Conservation (phyloP, 495 filamentous ascomycete species). For the Pyrenopolyporus hunteri region DNA sequence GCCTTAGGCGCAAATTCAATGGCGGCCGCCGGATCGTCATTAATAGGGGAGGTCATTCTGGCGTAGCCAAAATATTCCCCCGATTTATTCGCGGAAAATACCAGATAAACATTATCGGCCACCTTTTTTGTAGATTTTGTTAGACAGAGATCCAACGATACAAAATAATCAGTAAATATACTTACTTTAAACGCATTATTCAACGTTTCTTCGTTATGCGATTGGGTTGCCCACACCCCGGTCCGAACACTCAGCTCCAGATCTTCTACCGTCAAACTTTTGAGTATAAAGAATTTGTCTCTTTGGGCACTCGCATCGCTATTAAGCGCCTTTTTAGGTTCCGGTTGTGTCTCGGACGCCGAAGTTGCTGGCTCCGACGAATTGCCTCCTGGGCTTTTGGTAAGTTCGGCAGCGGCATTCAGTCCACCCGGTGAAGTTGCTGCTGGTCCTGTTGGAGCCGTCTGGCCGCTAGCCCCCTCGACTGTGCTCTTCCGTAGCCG, state of each 20-base stretch:
- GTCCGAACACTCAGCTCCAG: conserved; percentile 88
- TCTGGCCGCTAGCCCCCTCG: conserved; percentile 54
- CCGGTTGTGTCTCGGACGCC: conserved; percentile 22
- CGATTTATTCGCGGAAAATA: conserved; percentile 98
- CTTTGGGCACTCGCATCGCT: conserved; percentile 44
- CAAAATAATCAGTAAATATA: background rate
- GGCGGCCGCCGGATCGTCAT: conserved; percentile 70
- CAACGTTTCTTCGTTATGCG: conserved; percentile 83
- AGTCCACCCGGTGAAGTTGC: conserved; percentile 39
- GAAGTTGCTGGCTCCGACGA: conserved; percentile 24
- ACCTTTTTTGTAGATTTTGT: conserved; percentile 53
- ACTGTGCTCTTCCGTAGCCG: conserved; percentile 72
- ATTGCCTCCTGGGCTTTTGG: conserved; percentile 28
- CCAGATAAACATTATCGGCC: conserved; percentile 87
- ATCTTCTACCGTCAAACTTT: conserved; percentile 94
- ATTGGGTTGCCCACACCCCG: conserved; percentile 92
- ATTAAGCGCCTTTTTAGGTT: conserved; percentile 6
- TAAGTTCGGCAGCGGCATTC: conserved; percentile 24
- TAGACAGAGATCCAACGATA: background rate
- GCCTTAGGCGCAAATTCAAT: conserved; percentile 68
- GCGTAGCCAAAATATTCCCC: conserved; percentile 98
- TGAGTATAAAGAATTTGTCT: conserved; percentile 90
- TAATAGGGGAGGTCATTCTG: conserved; percentile 86
- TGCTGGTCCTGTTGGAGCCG: conserved; percentile 62
- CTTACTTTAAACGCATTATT: conserved; percentile 87